These are phyloP conservation scores for Microcyclospora tardicrescens DNA, from an alignment of 2,329 filamentous ascomycete species.

Conservation along the genomic window DNA sequence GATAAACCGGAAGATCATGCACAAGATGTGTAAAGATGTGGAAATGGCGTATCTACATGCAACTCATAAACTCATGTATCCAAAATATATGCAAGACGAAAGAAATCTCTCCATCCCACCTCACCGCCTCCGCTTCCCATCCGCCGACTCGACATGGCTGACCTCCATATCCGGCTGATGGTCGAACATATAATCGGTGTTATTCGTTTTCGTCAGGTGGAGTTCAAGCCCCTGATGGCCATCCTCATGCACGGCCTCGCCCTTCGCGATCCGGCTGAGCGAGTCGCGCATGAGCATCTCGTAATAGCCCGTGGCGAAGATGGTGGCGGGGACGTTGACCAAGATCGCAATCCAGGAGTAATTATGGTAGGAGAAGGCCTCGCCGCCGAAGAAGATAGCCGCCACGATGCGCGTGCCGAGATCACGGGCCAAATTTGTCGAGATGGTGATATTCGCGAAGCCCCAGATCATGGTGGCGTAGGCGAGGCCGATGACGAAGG, in stretches of 20 bases:
- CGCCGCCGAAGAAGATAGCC: slow-evolving; percentile 43
- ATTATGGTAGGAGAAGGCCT: slow-evolving; percentile 34
- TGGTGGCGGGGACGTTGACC: slow-evolving; percentile 44
- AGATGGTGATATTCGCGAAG: slow-evolving; percentile 42
- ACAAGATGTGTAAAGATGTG: too few species aligned
- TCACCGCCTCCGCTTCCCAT: too few species aligned
- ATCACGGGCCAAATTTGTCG: slow-evolving; percentile 46
- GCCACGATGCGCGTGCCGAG: slow-evolving; percentile 47
- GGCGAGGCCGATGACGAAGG: slow-evolving; percentile 44
- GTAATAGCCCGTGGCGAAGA: slow-evolving; percentile 43
- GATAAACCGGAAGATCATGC: too few species aligned
- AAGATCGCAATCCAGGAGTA: slow-evolving; percentile 44
- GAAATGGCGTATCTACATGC: too few species aligned
- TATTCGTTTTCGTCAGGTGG: slow-evolving; percentile 23
- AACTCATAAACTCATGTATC: too few species aligned
- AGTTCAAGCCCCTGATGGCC: slow-evolving; percentile 38
- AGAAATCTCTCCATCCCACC: too few species aligned
- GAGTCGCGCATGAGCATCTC: slow-evolving; percentile 43
- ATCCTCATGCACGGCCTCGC: slow-evolving; percentile 37
- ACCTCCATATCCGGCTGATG: too few species aligned
- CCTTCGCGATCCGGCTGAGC: slow-evolving; percentile 37
- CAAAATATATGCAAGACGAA: too few species aligned
- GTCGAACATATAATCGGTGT: too few species aligned
- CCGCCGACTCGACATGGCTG: too few species aligned
- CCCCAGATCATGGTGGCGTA: slow-evolving; percentile 43